These are phyloP conservation scores for Sideroxylon spinosum DNA, from an alignment of 179 eudicot species.

Conservation along the genomic window DNA sequence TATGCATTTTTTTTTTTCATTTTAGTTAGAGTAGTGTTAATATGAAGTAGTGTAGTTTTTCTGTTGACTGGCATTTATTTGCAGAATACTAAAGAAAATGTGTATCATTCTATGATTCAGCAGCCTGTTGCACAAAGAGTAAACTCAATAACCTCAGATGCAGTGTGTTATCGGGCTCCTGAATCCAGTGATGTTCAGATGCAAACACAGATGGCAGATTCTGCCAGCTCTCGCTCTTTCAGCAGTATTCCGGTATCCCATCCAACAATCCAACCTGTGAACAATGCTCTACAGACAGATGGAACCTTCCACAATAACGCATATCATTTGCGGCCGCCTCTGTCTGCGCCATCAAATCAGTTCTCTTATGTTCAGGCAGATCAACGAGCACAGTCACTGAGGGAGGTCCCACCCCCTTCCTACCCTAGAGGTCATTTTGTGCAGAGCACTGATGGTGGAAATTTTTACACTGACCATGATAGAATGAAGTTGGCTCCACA, in stretches of 20 bases:
- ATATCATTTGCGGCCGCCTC: constrained; percentile 68
- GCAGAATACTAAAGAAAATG: constrained; percentile 41
- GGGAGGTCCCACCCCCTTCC: constrained; percentile 61
- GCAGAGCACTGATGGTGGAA: constrained; percentile 48
- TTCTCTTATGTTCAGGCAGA: constrained; percentile 65
- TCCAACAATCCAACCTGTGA: constrained; percentile 33
- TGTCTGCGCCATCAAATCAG: constrained; percentile 77
- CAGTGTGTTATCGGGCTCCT: constrained; percentile 24
- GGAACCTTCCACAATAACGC: constrained; percentile 33
- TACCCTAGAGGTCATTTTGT: constrained; percentile 45
- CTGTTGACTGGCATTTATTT: constrained; percentile 13
- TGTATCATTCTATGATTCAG: constrained; percentile 31
- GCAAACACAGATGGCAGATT: constrained; percentile 45
- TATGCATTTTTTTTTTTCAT: not conserved
- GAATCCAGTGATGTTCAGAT: constrained; percentile 28
- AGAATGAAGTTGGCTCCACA: constrained; percentile 46
- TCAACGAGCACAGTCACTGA: constrained; percentile 40
- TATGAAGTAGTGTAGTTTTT: not conserved
- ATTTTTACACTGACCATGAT: constrained; percentile 64
- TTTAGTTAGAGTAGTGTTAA: not conserved
- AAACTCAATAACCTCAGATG: constrained; percentile 24
- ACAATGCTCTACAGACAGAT: constrained; percentile 38
- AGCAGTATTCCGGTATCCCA: constrained; percentile 35
- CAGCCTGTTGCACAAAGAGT: constrained; percentile 38
- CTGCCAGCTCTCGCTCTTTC: constrained; percentile 14